Percentiles rank a stretch among this genome's conserved stretches.
Conservation (phyloP, 345 rosid genomes). For the Populus ilicifolia region DNA sequence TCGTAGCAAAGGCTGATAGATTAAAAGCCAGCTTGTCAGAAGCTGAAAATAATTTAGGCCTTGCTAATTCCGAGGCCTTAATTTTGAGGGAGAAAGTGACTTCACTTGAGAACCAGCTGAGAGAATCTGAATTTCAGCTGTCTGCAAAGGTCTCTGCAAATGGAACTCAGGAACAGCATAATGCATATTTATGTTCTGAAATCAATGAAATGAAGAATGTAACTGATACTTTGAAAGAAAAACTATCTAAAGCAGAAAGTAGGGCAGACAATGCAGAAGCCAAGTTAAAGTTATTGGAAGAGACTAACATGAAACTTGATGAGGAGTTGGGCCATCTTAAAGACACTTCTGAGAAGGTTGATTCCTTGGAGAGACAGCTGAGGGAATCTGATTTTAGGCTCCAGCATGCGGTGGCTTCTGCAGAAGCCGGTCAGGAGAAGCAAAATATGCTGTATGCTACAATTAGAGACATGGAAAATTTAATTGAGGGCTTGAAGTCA, state of each 20-base stretch:
- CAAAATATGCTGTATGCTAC: conserved; percentile 60
- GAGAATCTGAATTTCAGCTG: conserved; percentile 35
- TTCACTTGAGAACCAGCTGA: conserved; percentile 54
- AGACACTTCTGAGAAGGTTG: conserved; percentile 51
- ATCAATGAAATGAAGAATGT: conserved; percentile 31
- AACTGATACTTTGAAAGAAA: conserved; percentile 42
- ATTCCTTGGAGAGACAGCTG: conserved; percentile 57
- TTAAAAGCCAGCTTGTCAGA: conserved; percentile 53
- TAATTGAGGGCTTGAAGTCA: conserved; percentile 70
- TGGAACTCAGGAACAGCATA: conserved; percentile 26
- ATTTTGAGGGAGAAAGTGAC: conserved; percentile 44
- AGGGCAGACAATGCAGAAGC: conserved; percentile 55
- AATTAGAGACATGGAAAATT: conserved; percentile 73
- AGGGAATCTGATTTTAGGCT: conserved; percentile 61
- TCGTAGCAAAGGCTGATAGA: conserved; percentile 46
- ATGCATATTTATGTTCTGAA: conserved; percentile 15
- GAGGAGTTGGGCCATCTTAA: conserved; percentile 49
- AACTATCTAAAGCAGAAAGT: conserved; percentile 42
- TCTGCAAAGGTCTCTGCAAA: conserved; percentile 13
- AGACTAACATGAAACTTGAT: conserved; percentile 44
- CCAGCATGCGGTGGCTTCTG: conserved; percentile 72
- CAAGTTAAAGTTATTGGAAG: conserved; percentile 40
- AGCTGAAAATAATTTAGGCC: conserved; percentile 50
- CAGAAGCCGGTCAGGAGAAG: conserved; percentile 85
- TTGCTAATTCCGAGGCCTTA: conserved; percentile 51